Evolutionary conservation across 1,284 basidiomycete genomes (phyloP).

Genomic region (Tilletiopsis washingtonensis): DNA sequence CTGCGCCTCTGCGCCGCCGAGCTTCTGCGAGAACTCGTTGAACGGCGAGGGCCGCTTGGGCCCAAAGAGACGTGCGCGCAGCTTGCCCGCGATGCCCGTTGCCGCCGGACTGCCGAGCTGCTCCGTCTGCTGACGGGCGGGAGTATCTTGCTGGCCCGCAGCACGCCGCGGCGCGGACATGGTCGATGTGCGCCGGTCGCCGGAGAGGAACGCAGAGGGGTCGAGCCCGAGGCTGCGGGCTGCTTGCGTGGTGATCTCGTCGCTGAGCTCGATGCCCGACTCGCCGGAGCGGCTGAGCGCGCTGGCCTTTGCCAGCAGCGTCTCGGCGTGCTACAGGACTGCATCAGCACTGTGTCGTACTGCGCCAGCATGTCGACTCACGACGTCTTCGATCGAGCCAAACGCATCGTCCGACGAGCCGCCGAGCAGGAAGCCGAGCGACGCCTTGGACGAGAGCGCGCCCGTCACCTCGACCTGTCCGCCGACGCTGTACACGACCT

Average conservation of each 20-base stretch:
- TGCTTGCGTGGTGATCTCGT: neutral
- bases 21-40: too few relatives aligned
- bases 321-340: neutral
- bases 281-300: neutral
- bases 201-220: too few relatives aligned
- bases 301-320: neutral
- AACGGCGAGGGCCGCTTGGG: too few relatives aligned
- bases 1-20: too few relatives aligned
- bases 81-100: too few relatives aligned
- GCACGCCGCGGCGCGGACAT: too few relatives aligned
- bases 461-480: constrained; percentile 14
- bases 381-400: neutral
- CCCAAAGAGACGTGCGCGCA: too few relatives aligned
- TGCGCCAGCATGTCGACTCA: constrained; percentile 4
- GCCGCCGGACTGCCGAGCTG: too few relatives aligned
- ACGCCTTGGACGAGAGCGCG: constrained; percentile 7
- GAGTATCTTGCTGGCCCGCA: too few relatives aligned
- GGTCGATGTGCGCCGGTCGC: too few relatives aligned
- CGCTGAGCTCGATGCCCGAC: neutral
- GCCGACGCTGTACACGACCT: constrained; percentile 28
- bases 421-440: constrained; percentile 12
- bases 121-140: too few relatives aligned
- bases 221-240: too few relatives aligned
- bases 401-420: neutral
- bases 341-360: constrained; percentile 7